Percentiles rank a stretch among this genome's conserved stretches.
Evolutionary conservation across 352 stramenopile species (phyloP).

Genomic region (Phytophthora syringae): DNA sequence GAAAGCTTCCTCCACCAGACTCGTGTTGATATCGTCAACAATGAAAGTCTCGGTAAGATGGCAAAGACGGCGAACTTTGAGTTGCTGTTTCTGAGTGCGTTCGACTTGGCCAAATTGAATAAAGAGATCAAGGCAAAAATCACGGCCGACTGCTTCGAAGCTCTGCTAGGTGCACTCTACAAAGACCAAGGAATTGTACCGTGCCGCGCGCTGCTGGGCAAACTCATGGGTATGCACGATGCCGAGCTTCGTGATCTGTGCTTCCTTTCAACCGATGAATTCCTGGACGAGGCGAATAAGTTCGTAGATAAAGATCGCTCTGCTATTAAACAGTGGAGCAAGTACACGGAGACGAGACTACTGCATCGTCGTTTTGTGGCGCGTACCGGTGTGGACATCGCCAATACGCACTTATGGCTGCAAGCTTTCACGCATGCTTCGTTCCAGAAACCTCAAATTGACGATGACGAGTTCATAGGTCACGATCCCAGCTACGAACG

Average conservation of each 20-base stretch:
- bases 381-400: slow-evolving; percentile 58
- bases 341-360: slow-evolving; percentile 48
- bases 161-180: slow-evolving; percentile 80
- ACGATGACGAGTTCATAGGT: slow-evolving; percentile 70
- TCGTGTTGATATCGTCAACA: slow-evolving; percentile 80
- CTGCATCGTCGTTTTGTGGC: slow-evolving; percentile 63
- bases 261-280: slow-evolving; percentile 63
- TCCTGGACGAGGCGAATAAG: slow-evolving; percentile 44
- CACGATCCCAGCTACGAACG: slow-evolving; percentile 81
- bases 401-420: slow-evolving; percentile 77
- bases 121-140: slow-evolving; percentile 76
- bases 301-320: slow-evolving; percentile 66
- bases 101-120: slow-evolving; percentile 62
- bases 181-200: slow-evolving; percentile 81
- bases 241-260: slow-evolving; percentile 62
- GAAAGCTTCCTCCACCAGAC: slow-evolving; percentile 78
- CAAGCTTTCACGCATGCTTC: slow-evolving; percentile 80
- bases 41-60: slow-evolving; percentile 79
- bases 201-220: slow-evolving; percentile 64
- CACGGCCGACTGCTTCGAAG: slow-evolving; percentile 84
- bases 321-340: slow-evolving; percentile 59
- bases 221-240: slow-evolving; percentile 66
- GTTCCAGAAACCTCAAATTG: slow-evolving; percentile 77
- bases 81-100: slow-evolving; percentile 72
- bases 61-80: slow-evolving; percentile 80